Base-by-base conservation (phyloP, 2,329 filamentous ascomycete species). In the Dothideomycetidae sp. region DNA sequence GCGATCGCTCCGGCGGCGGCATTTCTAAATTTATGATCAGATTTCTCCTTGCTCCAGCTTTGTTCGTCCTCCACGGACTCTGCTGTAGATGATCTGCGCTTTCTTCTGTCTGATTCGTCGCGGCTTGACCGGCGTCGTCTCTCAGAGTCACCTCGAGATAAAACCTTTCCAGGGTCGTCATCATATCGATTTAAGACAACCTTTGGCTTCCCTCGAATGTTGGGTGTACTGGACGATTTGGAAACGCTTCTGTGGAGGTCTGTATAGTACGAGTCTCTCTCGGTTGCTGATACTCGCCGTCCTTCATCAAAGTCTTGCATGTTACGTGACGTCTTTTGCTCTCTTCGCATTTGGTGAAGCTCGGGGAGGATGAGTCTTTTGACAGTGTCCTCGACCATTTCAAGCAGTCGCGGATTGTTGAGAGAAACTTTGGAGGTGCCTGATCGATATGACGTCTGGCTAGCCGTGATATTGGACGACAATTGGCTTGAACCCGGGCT, bases 331-430 rank as follows among this genome's bases (percentile, higher is more conserved):
- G 79, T 78, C 56, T 82, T 86, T 55, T 88, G 81, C 52, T 93
- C 85, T 50, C 86, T 76, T 57, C 93, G 94, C 38, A 98, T 66
- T 7, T 85, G 83, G 49, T 84, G 88, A 31, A 98, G 67, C 57
- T 98, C 88, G 0, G 90, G 90, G 2, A 98, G 62, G 37, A 94
- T 93, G 34, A 93, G 68, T 33, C 85, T 73, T 44, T 84, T 78
- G 51, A 94, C 93, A 10, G 85, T 85, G 59, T 93, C 85, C 60
- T 94, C 86, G 3, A 94, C 86, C 0, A 85, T 90, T 51, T 52
- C 82, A 2, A 94, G 69, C 2, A 94, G 63, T 53, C 84, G 90
- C 0, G 86, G 86, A 51, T 94, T 93, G 60, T 92, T 93, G 55
- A 92, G 82, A 3, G 83, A 82, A 1, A 59, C 58, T 42, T 70